Evolutionary conservation across 1,284 basidiomycete species (phyloP), one percentile per base, ranked within the genome.

Genomic region (Leccinum subspadiceum): DNA sequence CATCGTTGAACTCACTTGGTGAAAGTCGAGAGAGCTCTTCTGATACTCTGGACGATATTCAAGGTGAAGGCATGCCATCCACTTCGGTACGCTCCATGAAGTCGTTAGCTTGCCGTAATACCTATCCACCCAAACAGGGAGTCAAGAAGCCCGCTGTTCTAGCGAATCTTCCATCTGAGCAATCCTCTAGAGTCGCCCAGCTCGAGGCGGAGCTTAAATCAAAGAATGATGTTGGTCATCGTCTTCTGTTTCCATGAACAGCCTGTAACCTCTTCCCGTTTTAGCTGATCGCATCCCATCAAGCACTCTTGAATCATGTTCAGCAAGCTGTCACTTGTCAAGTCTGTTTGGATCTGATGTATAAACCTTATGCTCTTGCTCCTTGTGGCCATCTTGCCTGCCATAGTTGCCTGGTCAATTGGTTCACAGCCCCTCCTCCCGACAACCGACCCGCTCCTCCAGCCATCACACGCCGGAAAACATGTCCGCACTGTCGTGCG

Each of bases 361-460:
- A 87, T 68, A 82, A 82, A 63, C 89, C 89, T 0, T 90, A 84
- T 65, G 82, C 86, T 0, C 80, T 92, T 15, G 78, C 84, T 0
- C 87, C 90, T 0, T 92, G 89, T 62, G 89, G 90, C 5, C 90
- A 92, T 65, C 76, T 89, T 48, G 82, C 84, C 4, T 92, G 89
- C 68, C 80, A 90, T 61, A 68, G 72, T 29, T 92, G 89, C 67
- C 83, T 92, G 12, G 78, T 89, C n/a, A 77, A 77, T 31, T 92
- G 90, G 89, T 92, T 92, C 70, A 85, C 80, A 6, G 78, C 81
- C 13, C 74, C 77, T 13, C 71, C 75, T 5, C 58, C 67, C 12
- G 70, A 71, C 53, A 66, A 71, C 53, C 63, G 61, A 24, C 64
- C 58, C 2, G 54, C 41, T 0, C 57, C 54, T 53, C 73, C 73